These are phyloP conservation scores for Leccinum imitatum DNA, from an alignment of 768 basidiomycete genomes.

Conservation along the genomic window DNA sequence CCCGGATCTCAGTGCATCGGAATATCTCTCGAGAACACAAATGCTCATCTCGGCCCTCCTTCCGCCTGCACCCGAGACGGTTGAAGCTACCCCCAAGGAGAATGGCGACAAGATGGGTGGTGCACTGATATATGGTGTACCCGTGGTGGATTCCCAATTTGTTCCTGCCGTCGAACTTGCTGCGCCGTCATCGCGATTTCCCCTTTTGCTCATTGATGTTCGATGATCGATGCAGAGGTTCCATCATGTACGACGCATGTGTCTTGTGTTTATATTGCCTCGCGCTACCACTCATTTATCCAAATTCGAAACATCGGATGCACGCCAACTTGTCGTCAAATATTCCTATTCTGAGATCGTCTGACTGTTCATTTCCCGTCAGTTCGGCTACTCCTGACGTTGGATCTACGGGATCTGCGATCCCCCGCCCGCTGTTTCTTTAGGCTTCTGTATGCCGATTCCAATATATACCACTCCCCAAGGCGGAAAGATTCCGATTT, in stretches of 20 bases:
- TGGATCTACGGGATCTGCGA: conserved; percentile 22
- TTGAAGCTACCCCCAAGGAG: conserved; percentile 22
- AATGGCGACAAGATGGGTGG: conserved; percentile 17
- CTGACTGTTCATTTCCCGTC: conserved; percentile 10
- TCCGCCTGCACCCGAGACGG: conserved; percentile 33
- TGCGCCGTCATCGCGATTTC: conserved; percentile 73
- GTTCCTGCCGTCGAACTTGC: conserved; percentile 62
- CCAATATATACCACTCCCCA: too few species aligned
- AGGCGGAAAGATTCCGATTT: too few species aligned
- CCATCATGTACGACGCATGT: conserved; percentile 20
- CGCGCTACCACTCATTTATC: conserved; percentile 31
- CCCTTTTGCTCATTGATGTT: conserved; percentile 61
- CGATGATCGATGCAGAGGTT: conserved; percentile 23
- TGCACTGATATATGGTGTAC: conserved; percentile 54
- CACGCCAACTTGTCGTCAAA: conserved; percentile 13
- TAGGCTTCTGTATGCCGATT: too few species aligned
- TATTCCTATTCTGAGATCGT: conserved; percentile 14
- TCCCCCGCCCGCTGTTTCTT: neutral
- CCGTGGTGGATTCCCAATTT: conserved; percentile 52
- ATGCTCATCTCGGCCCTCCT: conserved; percentile 61
- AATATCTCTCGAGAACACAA: conserved; percentile 60
- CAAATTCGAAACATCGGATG: conserved; percentile 25
- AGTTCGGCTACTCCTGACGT: conserved; percentile 2
- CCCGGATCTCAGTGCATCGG: too few species aligned
- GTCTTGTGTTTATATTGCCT: conserved; percentile 19